Evolutionary conservation across 2,329 filamentous ascomycete genomes (phyloP), one percentile per base, ranked within the genome.

Genomic region (Arthrinium puccinioides): DNA sequence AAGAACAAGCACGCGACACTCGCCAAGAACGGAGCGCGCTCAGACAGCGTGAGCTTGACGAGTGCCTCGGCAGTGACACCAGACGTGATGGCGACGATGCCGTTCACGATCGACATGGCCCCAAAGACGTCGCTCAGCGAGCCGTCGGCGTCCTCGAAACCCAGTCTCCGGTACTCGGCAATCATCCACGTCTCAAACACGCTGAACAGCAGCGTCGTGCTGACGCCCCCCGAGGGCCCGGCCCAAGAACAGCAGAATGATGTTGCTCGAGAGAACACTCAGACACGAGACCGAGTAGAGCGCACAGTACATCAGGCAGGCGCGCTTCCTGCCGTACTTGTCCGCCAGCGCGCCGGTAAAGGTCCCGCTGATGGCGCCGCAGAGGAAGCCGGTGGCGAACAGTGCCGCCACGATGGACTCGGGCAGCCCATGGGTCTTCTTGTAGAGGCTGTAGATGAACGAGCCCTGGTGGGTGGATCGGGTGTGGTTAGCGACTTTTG

Each of bases 101-200:
- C 70, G 47, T 74, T 76, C 15, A 66, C 44, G 2, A 62, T 69
- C 4, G 68, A 68, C 63, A 71, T 68, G 11, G 60, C 42, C 6
- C 69, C 70, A 50, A 75, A 74, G 52, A 76, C 64, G 21, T 59
- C 57, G 35, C 65, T 64, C 40, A 76, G 50, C n/a, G 59, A 13
- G 19, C 18, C 10, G 18, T 9, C 11, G 1, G 13, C 5, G 2
- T 13, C 5, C 10, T 20, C 29, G 7, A 23, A 13, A 10, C 31
- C 31, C 20, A 19, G 20, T 21, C 14, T 15, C 20, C 24, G 21
- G 47, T 67, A 75, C 49, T 76, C 72, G 5, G 70, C 66, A 20
- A 79, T 67, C 62, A 79, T 72, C 74, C 75, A 80, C 46, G 70
- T 74, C 52, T 80, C 74, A 44, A 79, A 78, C 5, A 68, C 70